Conservation (phyloP, 805 yeast species). For the Ogataea ganodermae region DNA sequence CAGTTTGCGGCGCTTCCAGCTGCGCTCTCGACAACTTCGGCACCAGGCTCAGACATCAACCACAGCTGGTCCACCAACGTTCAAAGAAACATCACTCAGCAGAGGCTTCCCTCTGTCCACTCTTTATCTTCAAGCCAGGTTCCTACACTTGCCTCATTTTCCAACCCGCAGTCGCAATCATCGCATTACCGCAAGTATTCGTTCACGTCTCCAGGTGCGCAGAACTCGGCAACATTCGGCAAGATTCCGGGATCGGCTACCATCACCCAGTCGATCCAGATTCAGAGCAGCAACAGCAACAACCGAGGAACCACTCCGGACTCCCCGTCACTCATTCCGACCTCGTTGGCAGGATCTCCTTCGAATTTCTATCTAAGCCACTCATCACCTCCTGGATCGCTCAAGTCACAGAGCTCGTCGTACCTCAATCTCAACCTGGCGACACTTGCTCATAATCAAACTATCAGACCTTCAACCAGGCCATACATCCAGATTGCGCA, state of each 20-base stretch:
- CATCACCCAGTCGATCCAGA: constrained; percentile 14
- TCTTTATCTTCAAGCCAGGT: constrained; percentile 9
- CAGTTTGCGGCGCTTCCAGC: constrained; percentile 18
- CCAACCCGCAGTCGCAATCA: constrained; percentile 12
- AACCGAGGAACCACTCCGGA: constrained; percentile 39
- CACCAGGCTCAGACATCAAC: constrained; percentile 5
- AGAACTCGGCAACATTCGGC: constrained; percentile 9
- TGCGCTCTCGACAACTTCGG: constrained; percentile 7
- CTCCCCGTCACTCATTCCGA: constrained; percentile 54
- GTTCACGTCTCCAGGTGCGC: constrained; percentile 23
- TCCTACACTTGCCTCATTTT: constrained; percentile 6
- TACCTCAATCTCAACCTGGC: constrained; percentile 17
- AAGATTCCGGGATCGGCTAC: neutral
- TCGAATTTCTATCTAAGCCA: constrained; percentile 55
- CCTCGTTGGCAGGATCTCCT: constrained; percentile 56
- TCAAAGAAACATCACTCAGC: constrained; percentile 22
- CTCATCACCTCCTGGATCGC: constrained; percentile 51
- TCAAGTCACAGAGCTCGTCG: constrained; percentile 31
- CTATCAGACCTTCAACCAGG: constrained; percentile 24
- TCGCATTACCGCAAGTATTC: constrained; percentile 19
- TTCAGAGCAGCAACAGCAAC: constrained; percentile 13
- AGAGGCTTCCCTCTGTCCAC: constrained; percentile 20
- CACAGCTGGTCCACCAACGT: constrained; percentile 21
- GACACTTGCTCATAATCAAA: constrained; percentile 9
- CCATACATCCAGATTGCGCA: constrained; percentile 3